These are phyloP conservation scores for Anisodus tanguticus DNA, from an alignment of 257 asterid species.

Conservation along the genomic window DNA sequence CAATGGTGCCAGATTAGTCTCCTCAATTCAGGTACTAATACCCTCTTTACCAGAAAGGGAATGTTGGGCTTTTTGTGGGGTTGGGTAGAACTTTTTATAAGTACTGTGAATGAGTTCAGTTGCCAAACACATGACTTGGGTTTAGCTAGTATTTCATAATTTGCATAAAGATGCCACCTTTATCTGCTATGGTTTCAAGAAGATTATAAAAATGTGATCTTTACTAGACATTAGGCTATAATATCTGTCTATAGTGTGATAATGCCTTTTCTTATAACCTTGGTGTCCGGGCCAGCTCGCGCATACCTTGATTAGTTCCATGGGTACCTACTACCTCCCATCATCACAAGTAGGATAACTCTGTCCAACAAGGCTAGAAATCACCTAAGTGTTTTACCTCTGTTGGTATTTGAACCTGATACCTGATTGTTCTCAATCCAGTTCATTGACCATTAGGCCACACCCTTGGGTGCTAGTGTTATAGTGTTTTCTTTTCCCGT, in stretches of 20 bases:
- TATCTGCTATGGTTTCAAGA: background rate
- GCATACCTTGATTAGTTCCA: background rate
- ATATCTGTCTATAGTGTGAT: background rate
- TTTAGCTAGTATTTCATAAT: background rate
- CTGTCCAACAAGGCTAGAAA: background rate
- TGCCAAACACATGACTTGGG: background rate
- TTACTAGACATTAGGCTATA: background rate
- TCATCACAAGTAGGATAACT: background rate
- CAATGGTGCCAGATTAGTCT: constrained; percentile 65
- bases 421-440: background rate
- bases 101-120: background rate
- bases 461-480: background rate
- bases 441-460: background rate
- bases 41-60: background rate
- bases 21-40: constrained; percentile 68
- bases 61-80: background rate
- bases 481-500: background rate
- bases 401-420: background rate
- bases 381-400: background rate
- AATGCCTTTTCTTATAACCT: background rate
- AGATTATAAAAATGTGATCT: background rate
- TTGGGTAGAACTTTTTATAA: background rate
- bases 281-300: background rate
- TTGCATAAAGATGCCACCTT: background rate
- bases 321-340: background rate